Conservation (phyloP, 2,329 filamentous ascomycete species). For the Diplodia scrobiculata region DNA sequence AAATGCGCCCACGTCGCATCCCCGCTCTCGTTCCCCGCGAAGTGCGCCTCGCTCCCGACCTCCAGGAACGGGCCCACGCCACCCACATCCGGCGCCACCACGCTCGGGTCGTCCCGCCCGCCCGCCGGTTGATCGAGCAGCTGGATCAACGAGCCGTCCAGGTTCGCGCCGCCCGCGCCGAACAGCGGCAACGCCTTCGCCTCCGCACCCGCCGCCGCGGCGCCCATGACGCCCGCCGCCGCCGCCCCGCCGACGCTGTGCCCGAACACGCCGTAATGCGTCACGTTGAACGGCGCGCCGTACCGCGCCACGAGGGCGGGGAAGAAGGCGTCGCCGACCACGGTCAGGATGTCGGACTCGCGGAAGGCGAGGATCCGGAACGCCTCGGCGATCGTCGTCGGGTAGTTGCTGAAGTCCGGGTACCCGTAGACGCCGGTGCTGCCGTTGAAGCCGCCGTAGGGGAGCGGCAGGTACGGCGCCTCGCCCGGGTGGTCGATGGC, state of each 20-base stretch:
- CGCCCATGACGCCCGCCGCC: conserved; percentile 28
- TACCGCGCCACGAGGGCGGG: conserved; percentile 5
- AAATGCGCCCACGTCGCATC: conserved; percentile 33
- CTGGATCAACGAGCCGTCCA: conserved; percentile 33
- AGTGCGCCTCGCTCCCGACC: conserved; percentile 32
- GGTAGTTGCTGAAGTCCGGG: background rate
- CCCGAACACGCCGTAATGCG: conserved; percentile 12
- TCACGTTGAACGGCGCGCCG: conserved; percentile 21
- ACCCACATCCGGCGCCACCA: conserved; percentile 29
- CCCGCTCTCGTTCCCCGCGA: background rate
- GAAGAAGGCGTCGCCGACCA: background rate
- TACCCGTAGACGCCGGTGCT: conserved; percentile 6
- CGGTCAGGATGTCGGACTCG: background rate
- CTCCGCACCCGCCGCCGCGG: conserved; percentile 11
- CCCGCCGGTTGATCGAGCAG: conserved; percentile 29
- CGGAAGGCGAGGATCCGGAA: background rate
- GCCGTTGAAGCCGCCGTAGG: background rate
- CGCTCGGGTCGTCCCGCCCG: background rate
- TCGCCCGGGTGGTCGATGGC: conserved; percentile 24
- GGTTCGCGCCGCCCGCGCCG: conserved; percentile 32
- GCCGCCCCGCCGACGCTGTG: background rate
- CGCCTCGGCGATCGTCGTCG: background rate
- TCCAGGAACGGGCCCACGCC: conserved; percentile 33
- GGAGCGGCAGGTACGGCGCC: conserved; percentile 3
- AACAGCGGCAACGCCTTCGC: conserved; percentile 2